Evolutionary conservation across 176 grass and related monocot species (phyloP).

Genomic region (Lolium rigidum): DNA sequence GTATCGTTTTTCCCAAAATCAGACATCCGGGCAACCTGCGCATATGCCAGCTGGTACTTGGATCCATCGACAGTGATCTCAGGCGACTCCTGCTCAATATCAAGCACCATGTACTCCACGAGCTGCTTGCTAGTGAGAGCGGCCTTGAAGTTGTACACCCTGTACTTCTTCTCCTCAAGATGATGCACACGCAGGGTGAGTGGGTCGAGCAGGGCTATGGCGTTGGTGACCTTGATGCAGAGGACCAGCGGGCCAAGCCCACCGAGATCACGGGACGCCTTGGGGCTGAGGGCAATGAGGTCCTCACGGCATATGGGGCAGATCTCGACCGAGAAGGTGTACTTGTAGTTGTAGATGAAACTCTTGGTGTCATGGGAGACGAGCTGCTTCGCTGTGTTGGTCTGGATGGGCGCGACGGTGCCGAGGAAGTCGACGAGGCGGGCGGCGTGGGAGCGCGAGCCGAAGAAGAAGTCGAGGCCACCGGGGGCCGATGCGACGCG

Average conservation of each 20-base stretch:
- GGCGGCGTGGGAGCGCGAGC: slow-evolving; percentile 63
- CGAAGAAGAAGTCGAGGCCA: slow-evolving; percentile 89
- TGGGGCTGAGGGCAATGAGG: slow-evolving; percentile 74
- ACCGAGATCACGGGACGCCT: slow-evolving; percentile 68
- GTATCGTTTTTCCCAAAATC: slow-evolving; percentile 88
- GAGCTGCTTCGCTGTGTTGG: slow-evolving; percentile 78
- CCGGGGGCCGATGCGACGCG: slow-evolving; percentile 58
- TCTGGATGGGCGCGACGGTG: slow-evolving; percentile 69
- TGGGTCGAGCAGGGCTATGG: slow-evolving; percentile 76
- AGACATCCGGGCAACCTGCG: slow-evolving; percentile 67
- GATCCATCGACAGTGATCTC: slow-evolving; percentile 71
- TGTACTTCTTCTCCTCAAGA: slow-evolving; percentile 82
- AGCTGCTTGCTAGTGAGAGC: slow-evolving; percentile 81
- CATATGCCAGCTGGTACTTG: slow-evolving; percentile 70
- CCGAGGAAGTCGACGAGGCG: slow-evolving; percentile 84
- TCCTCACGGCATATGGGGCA: slow-evolving; percentile 95
- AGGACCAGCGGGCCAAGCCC: slow-evolving; percentile 86
- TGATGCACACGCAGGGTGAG: slow-evolving; percentile 74
- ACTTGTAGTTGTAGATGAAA: slow-evolving; percentile 82
- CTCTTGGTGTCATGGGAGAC: slow-evolving; percentile 88
- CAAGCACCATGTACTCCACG: slow-evolving; percentile 85
- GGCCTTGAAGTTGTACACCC: slow-evolving; percentile 74
- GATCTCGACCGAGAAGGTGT: slow-evolving; percentile 92
- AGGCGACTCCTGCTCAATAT: slow-evolving; percentile 74
- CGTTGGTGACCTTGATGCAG: slow-evolving; percentile 77